Evolutionary conservation across 164 flowering plant genomes (phyloP).

Genomic region (Dillenia turbinata): DNA sequence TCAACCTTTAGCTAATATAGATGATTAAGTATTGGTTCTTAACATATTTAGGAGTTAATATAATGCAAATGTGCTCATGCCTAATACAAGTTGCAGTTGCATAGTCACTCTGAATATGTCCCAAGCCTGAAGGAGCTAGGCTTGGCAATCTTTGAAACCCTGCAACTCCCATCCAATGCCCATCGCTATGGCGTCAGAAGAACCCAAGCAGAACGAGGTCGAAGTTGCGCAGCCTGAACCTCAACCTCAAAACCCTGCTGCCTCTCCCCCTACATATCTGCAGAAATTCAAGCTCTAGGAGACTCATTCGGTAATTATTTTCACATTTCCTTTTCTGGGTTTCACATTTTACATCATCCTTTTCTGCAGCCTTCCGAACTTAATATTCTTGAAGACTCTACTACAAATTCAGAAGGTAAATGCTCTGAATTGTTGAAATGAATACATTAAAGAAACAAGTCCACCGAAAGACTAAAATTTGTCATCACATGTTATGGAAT

Average conservation of each 20-base stretch:
- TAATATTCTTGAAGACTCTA: slow-evolving; percentile 68
- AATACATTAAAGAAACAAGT: slow-evolving; percentile 79
- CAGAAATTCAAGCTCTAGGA: slow-evolving; percentile 89
- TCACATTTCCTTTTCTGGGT: too few relatives aligned
- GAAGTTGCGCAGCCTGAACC: too few relatives aligned
- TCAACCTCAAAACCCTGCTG: slow-evolving; percentile 20
- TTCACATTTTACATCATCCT: background rate
- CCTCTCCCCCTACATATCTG: slow-evolving; percentile 28
- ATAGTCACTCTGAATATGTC: too few relatives aligned
- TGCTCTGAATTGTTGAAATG: slow-evolving; percentile 67
- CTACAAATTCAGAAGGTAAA: slow-evolving; percentile 66
- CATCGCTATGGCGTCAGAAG: slow-evolving; percentile 50
- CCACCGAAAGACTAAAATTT: slow-evolving; percentile 84
- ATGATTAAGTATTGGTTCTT: too few relatives aligned
- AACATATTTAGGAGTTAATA: too few relatives aligned
- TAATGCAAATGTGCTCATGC: too few relatives aligned
- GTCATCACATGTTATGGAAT: slow-evolving; percentile 89
- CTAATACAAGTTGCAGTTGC: too few relatives aligned
- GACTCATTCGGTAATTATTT: slow-evolving; percentile 71
- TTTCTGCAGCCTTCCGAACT: slow-evolving; percentile 63
- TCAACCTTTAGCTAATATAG: too few relatives aligned
- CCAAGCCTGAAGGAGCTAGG: too few relatives aligned
- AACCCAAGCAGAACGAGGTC: too few relatives aligned
- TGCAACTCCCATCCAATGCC: too few relatives aligned
- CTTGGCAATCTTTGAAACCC: too few relatives aligned